Base-by-base conservation (phyloP, 2,329 filamentous ascomycete genomes). In the Capronia coronata region DNA sequence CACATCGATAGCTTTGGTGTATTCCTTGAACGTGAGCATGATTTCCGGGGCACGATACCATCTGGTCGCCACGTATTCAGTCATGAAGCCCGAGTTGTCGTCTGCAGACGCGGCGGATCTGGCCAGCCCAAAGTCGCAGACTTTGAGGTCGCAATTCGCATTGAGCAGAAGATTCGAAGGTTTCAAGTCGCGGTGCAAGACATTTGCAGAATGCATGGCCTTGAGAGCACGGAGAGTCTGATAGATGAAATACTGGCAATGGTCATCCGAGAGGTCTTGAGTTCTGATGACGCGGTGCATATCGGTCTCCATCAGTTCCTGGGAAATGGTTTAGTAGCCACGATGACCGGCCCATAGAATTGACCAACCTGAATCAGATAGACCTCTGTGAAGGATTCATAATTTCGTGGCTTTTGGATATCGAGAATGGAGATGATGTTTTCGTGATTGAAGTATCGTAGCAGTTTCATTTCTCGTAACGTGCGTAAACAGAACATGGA, bases 71-170 rank as follows among this genome's bases (percentile, higher is more conserved):
- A 98, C 93, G 68, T 98, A 98, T 94, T 98, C 93, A 13, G 93
- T 98, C 93, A 98, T 98, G 80, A 98, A 98, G 18, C 93, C 93
- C n/a, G 91, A 96, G 73, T 98, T 98, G 70, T 98, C 93, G 66
- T 98, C 93, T 61, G 94, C 94, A 8, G 91, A 96, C 7, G 93
- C 93, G 10, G 93, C 93, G 8, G 91, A 97, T 64, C 90, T 84
- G 42, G 93, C 93, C 49, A 98, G 81, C 65, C 93, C 93, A 65
- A 98, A 98, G 69, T 98, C 93, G 72, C 93, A 98, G 61, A 98
- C 93, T 73, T 98, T 98, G 61, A 98, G 77, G 72, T 98, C 93
- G 71, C 93, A 98, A 72, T 98, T 98, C 64, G 93, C 93, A 67
- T 98, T 98, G 56, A 98, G 79, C 21, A 98, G 83, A 54, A 98